phyloP scores from a whole-genome alignment of 1,284 basidiomycete species.

The Ganoderma boninense region DNA sequence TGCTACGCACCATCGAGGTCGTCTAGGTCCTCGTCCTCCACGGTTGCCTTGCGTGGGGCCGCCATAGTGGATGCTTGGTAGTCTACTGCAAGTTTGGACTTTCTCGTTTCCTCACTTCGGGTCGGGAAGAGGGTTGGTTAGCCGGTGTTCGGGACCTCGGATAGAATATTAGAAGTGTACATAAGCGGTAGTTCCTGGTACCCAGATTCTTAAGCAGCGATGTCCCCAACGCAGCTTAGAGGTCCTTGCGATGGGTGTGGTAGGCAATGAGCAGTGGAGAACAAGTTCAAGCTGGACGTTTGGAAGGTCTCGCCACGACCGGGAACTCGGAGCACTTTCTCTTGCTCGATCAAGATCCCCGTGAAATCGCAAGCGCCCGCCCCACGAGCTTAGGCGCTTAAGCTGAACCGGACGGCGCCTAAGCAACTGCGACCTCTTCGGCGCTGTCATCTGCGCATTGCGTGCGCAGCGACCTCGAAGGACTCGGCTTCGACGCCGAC shows the following conservation, averaged over 20 bases:
- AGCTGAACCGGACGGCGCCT: not conserved
- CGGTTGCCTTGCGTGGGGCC: constrained; percentile 30
- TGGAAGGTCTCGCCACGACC: not conserved
- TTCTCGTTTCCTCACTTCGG: not conserved
- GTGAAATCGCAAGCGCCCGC: not conserved
- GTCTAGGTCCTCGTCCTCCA: constrained; percentile 73
- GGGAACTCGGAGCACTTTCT: not conserved
- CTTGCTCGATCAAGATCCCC: not conserved
- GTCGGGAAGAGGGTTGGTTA: not conserved
- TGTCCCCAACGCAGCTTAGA: not conserved
- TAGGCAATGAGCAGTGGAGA: not conserved
- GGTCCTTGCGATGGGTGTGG: too few species aligned
- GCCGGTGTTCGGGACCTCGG: not conserved
- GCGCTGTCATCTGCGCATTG: constrained; percentile 4
- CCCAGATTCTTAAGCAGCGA: not conserved
- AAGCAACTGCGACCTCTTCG: not conserved
- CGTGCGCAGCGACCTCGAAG: constrained; percentile 4
- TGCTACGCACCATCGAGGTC: constrained; percentile 75
- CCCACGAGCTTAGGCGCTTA: not conserved
- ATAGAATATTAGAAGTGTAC: not conserved
- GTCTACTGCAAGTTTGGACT: not conserved
- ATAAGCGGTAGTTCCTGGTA: not conserved
- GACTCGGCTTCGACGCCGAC: constrained; percentile 7
- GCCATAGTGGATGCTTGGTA: constrained; percentile 23
- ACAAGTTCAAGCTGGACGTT: not conserved